A percentile compares a stretch with the other conserved stretches of the same genome.
Conservation (phyloP, 2,329 filamentous ascomycete genomes). For the Helotiales sp. region DNA sequence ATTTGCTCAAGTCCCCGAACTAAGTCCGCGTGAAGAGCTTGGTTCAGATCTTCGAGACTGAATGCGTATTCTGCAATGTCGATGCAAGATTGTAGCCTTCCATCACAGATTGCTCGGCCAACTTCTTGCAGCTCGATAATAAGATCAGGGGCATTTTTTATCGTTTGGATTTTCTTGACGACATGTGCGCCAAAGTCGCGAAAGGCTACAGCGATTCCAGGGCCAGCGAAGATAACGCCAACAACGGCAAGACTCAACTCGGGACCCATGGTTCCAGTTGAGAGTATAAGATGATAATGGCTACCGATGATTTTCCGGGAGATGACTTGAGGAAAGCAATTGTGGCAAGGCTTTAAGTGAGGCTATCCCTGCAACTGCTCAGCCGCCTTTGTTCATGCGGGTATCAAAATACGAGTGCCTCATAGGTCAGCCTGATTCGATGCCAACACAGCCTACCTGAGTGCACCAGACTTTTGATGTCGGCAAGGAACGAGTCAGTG, state of each 20-base stretch:
- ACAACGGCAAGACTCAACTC: background rate
- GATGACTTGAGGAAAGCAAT: background rate
- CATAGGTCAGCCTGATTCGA: background rate
- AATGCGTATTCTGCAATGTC: background rate
- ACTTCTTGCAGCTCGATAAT: background rate
- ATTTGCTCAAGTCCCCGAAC: background rate
- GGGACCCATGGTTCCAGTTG: background rate
- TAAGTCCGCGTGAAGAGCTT: background rate
- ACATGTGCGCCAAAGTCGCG: background rate
- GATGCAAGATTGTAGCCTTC: background rate
- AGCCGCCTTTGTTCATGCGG: background rate
- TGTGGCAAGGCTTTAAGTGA: background rate
- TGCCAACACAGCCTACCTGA: background rate
- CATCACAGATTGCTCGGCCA: background rate
- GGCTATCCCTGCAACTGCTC: background rate
- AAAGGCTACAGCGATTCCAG: background rate
- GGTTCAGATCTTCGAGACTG: background rate
- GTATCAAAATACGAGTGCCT: background rate
- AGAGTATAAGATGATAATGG: background rate
- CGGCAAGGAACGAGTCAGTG: background rate
- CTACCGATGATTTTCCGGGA: background rate
- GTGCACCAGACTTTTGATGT: background rate
- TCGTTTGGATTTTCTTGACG: background rate
- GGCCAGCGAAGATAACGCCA: background rate
- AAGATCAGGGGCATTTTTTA: background rate